Evolutionary conservation across 768 basidiomycete genomes (phyloP).

Genomic region (Phaeolepiota aurea): DNA sequence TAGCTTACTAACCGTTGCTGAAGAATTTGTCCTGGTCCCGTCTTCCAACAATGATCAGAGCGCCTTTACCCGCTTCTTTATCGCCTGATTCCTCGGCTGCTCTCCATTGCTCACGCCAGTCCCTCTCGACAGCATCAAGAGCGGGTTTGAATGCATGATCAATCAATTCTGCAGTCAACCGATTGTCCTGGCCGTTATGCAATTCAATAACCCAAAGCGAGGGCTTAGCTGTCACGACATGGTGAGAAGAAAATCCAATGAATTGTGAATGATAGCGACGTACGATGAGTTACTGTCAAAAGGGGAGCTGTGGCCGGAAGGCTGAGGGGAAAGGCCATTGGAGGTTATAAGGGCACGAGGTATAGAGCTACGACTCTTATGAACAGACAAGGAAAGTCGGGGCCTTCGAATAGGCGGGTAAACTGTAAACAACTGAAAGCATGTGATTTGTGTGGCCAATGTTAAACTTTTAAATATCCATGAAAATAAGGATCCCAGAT

Average conservation of each 20-base stretch:
- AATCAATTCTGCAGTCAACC: constrained; percentile 52
- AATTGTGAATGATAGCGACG: constrained; percentile 7
- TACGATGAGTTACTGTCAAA: constrained; percentile 64
- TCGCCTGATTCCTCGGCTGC: constrained; percentile 32
- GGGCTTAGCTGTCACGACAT: constrained; percentile 37
- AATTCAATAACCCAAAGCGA: constrained; percentile 73
- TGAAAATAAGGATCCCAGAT: no score
- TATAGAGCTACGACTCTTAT: no score
- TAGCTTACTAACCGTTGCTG: constrained; percentile 55
- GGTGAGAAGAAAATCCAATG: background rate
- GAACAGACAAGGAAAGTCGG: no score
- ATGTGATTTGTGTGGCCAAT: no score
- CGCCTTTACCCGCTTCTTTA: constrained; percentile 51
- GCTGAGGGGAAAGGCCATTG: constrained; percentile 39
- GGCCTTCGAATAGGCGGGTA: no score
- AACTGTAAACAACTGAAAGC: no score
- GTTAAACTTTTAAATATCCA: no score
- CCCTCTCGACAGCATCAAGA: constrained; percentile 61
- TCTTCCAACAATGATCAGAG: constrained; percentile 71
- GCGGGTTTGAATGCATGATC: constrained; percentile 58
- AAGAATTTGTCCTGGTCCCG: constrained; percentile 82
- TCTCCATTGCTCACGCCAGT: constrained; percentile 56
- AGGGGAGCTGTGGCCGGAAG: constrained; percentile 44
- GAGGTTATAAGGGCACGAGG: background rate
- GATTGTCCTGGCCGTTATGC: constrained; percentile 70